Evolutionary conservation across 345 rosid genomes (phyloP), one percentile per base, ranked within the genome.

Genomic region (Stellera chamaejasme): DNA sequence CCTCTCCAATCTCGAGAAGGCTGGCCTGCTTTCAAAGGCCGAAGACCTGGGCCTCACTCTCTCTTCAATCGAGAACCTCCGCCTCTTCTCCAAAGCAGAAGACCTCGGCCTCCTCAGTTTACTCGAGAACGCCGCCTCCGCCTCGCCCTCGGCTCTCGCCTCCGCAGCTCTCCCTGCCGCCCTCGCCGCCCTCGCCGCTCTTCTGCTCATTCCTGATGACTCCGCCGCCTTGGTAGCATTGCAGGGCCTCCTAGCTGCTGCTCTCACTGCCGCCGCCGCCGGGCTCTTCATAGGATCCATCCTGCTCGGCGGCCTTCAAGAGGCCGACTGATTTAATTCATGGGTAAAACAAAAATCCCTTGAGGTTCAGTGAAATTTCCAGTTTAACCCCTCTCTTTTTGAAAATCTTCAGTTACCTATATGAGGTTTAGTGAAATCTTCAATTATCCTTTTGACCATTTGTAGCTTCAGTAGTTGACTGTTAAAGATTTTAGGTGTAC

Each of bases 1-100:
- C 5, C 70, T 88, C 5, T 86, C 95, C 82, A 92, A 79, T 55
- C 90, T 88, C 11, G 96, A 86, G 65, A 92, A 86, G 60, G 77
- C 98, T 0, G 95, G 97, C 0, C 71, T 88, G 10, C 73, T 88
- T 32, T 84, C 98, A 10, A 92, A 88, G 65, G 93, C 95, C 0
- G 98, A 88, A 63, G 79, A 61, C 8, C 68, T 88, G 2, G 99
- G 95, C 1, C 19, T 88, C 52, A 86, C 96, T 25, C 80, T 93
- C 11, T 84, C 97, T 0, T 93, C 97, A 9, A 75, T 93, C 1
- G 97, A 93, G 88, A 93, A 82, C 73, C 74, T 84, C 27, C 81
- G 85, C 2, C 58, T 93, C 25, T 82, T 93, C 61, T 93, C 96
- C 4, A 93, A 88, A 69, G 97, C 99, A 0, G 98, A 92, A 80